A percentile compares a stretch with the other conserved stretches of the same genome.
These are phyloP conservation scores for Tetrastigma voinierianum DNA, from an alignment of 164 flowering plant genomes.

Conservation along the genomic window DNA sequence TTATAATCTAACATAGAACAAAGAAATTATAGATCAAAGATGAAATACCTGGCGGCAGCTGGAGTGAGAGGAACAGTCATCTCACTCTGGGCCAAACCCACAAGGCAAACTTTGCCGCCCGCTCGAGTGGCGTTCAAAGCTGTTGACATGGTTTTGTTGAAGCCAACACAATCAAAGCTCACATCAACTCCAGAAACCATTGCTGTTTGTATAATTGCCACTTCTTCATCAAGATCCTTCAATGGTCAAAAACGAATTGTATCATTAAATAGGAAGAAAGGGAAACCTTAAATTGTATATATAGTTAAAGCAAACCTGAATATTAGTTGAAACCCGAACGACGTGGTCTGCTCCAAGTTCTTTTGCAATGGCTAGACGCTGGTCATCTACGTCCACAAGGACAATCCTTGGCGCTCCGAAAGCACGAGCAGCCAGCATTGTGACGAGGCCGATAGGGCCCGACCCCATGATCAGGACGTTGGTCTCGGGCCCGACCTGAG, in stretches of 20 bases:
- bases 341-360: conserved; percentile 61
- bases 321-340: conserved; percentile 55
- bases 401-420: conserved; percentile 68
- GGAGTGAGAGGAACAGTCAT: conserved; percentile 65
- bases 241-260: background rate
- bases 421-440: conserved; percentile 74
- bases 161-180: conserved; percentile 71
- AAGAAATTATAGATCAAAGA: too few relatives aligned
- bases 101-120: conserved; percentile 73
- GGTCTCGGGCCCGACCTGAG: conserved; percentile 62
- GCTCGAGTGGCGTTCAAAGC: conserved; percentile 59
- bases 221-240: conserved; percentile 55
- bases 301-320: conserved; percentile 36
- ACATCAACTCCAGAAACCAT: conserved; percentile 56
- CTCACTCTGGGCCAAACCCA: conserved; percentile 58
- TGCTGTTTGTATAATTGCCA: conserved; percentile 38
- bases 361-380: conserved; percentile 71
- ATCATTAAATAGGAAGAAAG: background rate
- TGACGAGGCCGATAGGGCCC: conserved; percentile 78
- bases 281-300: background rate
- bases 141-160: conserved; percentile 68
- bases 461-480: conserved; percentile 75
- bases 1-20: too few relatives aligned
- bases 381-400: conserved; percentile 62
- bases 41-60: conserved; percentile 59